Conservation (phyloP, 805 yeast genomes). For the Nakazawaea pomicola region DNA sequence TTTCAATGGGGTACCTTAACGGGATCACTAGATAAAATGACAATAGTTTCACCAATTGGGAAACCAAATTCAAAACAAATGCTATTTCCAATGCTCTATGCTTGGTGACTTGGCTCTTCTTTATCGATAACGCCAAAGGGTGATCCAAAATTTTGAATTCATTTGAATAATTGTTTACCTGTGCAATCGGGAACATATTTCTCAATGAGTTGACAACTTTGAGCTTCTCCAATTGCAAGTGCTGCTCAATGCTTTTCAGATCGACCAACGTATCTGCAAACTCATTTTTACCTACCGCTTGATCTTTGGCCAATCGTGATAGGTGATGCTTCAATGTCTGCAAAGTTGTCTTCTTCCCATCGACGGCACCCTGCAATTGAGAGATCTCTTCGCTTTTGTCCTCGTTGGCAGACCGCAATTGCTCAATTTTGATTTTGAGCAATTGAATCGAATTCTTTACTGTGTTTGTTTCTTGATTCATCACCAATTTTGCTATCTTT, state of each 20-base stretch:
- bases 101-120: slow-evolving; percentile 19
- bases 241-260: slow-evolving; percentile 9
- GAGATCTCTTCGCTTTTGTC: not conserved
- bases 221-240: slow-evolving; percentile 3
- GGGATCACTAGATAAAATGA: slow-evolving; percentile 38
- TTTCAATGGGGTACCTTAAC: slow-evolving; percentile 43
- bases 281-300: not conserved
- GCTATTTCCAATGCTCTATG: slow-evolving; percentile 35
- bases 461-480: slow-evolving; percentile 4
- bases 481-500: slow-evolving; percentile 14
- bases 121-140: slow-evolving; percentile 7
- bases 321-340: not conserved
- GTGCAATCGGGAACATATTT: slow-evolving; percentile 13
- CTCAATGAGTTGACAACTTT: slow-evolving; percentile 1
- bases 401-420: not conserved
- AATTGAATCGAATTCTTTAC: slow-evolving; percentile 9
- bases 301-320: not conserved
- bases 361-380: not conserved
- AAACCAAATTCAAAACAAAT: slow-evolving; percentile 44
- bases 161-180: slow-evolving; percentile 6
- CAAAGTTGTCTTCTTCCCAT: not conserved
- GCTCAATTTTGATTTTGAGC: slow-evolving; percentile 13
- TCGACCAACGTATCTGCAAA: slow-evolving; percentile 7
- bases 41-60: slow-evolving; percentile 35
- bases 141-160: slow-evolving; percentile 12